These are phyloP conservation scores for Pseudoscleropodium purum DNA, from an alignment of 225 moss, liverwort and hornwort species.

Conservation along the genomic window DNA sequence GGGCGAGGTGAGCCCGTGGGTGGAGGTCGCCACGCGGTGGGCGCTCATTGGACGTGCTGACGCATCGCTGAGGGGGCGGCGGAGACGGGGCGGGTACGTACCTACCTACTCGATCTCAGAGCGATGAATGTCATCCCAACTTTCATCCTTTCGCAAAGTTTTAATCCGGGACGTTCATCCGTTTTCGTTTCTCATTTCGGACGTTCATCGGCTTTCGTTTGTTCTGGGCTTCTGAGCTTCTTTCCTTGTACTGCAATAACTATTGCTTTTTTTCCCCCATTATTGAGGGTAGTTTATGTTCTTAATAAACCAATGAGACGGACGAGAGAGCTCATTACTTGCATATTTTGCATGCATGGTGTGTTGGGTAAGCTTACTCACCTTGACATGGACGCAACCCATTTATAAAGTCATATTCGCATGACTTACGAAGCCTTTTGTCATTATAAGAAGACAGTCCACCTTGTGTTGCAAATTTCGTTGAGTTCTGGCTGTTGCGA, in stretches of 20 bases:
- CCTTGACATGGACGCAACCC: not conserved
- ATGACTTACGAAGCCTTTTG: not conserved
- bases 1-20: not conserved
- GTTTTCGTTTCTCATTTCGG: not conserved
- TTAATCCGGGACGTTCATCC: not conserved
- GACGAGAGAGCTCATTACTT: not conserved
- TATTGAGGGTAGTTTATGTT: not conserved
- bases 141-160: not conserved
- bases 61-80: slow-evolving; percentile 26
- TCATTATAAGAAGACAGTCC: not conserved
- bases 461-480: not conserved
- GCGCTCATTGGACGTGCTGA: not conserved
- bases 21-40: not conserved
- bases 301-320: not conserved
- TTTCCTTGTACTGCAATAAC: not conserved
- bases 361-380: not conserved
- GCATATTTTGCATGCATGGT: not conserved
- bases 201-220: not conserved
- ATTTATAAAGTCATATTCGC: not conserved
- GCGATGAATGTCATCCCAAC: not conserved
- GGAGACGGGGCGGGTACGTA: not conserved
- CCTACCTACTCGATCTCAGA: not conserved
- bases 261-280: not conserved
- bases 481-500: not conserved
- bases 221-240: not conserved